phyloP scores from a whole-genome alignment of 2,329 filamentous ascomycete genomes.

The Passalora sequoiae region DNA sequence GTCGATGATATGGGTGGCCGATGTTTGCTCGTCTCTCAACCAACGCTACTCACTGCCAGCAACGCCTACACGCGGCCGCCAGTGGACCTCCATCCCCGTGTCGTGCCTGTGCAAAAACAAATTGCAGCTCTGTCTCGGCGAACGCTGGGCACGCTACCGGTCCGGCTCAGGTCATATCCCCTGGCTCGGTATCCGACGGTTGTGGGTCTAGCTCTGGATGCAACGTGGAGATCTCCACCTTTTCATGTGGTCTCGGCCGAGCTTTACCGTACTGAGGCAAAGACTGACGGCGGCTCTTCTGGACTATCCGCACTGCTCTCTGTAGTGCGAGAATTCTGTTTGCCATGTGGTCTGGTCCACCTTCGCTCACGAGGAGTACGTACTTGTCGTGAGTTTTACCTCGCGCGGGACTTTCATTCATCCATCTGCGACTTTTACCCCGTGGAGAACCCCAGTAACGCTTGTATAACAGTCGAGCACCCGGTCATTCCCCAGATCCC shows the following conservation, averaged over 20 bases:
- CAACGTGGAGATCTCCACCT: conserved; percentile 7
- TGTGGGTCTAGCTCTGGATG: too few species aligned
- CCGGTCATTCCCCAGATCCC: conserved; percentile 1
- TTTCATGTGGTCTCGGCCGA: conserved; percentile 4
- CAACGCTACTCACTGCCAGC: not conserved
- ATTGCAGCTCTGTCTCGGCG: not conserved
- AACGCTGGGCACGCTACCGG: too few species aligned
- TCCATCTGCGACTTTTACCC: conserved; percentile 8
- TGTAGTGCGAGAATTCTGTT: conserved; percentile 18
- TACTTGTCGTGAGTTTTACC: too few species aligned
- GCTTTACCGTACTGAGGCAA: too few species aligned
- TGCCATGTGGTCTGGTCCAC: too few species aligned
- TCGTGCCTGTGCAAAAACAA: not conserved
- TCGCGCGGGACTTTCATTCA: conserved; percentile 12
- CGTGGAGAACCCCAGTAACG: conserved; percentile 1
- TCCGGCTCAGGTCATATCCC: not conserved
- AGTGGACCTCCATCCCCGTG: not conserved
- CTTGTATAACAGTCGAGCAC: conserved; percentile 4
- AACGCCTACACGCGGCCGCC: not conserved
- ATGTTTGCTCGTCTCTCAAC: not conserved
- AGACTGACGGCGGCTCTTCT: too few species aligned
- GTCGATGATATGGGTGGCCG: not conserved
- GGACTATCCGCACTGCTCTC: too few species aligned
- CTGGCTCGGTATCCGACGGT: conserved; percentile 6
- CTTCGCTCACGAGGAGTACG: too few species aligned